Conservation (phyloP, 202 grass and related monocot genomes). For the Panicum hallii region DNA sequence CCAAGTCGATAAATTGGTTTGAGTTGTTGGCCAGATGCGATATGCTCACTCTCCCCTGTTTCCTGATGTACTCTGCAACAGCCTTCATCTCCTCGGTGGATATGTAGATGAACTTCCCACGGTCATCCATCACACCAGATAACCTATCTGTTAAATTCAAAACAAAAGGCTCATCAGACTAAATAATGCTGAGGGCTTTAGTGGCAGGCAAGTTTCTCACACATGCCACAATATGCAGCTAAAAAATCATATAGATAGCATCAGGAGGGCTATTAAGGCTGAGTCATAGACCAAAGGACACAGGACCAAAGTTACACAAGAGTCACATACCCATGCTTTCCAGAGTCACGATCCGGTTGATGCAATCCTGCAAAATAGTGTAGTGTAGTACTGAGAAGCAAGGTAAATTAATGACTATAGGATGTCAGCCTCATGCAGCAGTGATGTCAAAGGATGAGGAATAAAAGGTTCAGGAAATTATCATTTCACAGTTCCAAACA, state of each 20-base stretch:
- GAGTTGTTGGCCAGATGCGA: constrained; percentile 87
- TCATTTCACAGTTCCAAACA: neutral
- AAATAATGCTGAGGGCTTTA: neutral
- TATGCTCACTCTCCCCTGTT: constrained; percentile 92
- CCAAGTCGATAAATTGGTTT: constrained; percentile 92
- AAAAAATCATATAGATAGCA: neutral
- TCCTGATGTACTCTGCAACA: constrained; percentile 89
- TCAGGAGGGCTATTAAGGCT: neutral
- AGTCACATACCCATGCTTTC: constrained; percentile 82
- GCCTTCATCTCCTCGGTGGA: constrained; percentile 93
- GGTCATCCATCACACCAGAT: constrained; percentile 98
- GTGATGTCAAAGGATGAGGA: neutral
- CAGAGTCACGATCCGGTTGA: constrained; percentile 81
- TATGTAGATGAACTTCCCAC: constrained; percentile 97
- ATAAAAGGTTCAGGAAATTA: neutral
- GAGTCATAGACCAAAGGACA: neutral
- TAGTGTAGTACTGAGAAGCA: constrained; percentile 10
- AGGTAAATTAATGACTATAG: neutral
- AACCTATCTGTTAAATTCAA: constrained; percentile 61
- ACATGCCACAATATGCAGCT: neutral
- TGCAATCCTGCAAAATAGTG: constrained; percentile 71
- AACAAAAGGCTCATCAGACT: neutral
- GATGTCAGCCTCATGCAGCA: neutral
- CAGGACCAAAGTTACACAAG: neutral
- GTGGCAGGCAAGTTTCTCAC: neutral